A percentile compares a stretch with the other conserved stretches of the same genome.
Conservation (phyloP, 768 basidiomycete genomes). For the Auriscalpium vulgare region DNA sequence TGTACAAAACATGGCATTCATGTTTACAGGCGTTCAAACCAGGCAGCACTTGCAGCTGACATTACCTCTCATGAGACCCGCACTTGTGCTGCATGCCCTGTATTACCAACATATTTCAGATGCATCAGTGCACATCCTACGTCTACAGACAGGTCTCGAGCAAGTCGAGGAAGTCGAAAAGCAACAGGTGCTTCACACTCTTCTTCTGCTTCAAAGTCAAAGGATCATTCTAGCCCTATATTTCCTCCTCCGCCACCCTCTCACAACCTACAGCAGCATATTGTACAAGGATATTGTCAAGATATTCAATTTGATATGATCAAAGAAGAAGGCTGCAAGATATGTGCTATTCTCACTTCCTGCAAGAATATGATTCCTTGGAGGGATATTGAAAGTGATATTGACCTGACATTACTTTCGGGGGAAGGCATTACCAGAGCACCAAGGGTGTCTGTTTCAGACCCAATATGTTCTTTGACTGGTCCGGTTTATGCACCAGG, state of each 20-base stretch:
- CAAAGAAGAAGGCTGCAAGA: not conserved
- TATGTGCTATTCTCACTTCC: too few species aligned
- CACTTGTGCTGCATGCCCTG: not conserved
- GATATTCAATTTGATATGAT: not conserved
- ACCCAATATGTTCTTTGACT: not conserved
- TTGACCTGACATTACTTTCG: slow-evolving; percentile 8
- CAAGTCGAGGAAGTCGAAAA: not conserved
- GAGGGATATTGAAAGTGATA: not conserved
- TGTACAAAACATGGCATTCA: not conserved
- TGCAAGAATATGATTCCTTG: not conserved
- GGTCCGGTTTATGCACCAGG: not conserved
- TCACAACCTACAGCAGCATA: not conserved
- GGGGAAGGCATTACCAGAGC: not conserved
- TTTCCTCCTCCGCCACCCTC: not conserved
- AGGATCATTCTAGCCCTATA: too few species aligned
- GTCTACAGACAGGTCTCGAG: not conserved
- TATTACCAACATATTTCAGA: too few species aligned
- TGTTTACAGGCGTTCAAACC: not conserved
- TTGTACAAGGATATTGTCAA: not conserved
- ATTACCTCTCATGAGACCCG: too few species aligned
- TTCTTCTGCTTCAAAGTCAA: not conserved
- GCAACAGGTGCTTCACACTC: slow-evolving; percentile 15
- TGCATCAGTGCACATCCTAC: not conserved
- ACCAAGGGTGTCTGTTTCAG: not conserved
- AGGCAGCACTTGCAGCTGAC: not conserved